Conservation (phyloP, 805 yeast species). For the Osmozyma mogii region DNA sequence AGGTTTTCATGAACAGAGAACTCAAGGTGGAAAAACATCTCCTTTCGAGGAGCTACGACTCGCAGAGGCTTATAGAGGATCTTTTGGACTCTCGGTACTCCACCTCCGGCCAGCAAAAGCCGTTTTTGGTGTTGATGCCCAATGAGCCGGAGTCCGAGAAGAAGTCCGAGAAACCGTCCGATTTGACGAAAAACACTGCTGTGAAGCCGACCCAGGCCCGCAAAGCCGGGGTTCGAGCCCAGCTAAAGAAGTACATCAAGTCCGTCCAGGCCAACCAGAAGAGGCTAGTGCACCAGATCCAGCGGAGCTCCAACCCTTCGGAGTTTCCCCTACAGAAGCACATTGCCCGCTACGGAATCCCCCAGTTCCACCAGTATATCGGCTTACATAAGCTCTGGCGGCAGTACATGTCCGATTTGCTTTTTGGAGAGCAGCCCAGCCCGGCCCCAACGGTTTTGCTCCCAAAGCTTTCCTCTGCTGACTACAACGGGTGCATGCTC, state of each 20-base stretch:
- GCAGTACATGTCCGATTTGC: conserved; percentile 52
- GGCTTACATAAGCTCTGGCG: conserved; percentile 66
- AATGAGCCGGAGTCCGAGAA: conserved; percentile 18
- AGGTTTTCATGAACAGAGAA: conserved; percentile 30
- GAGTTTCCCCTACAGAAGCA: conserved; percentile 17
- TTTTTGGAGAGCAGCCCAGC: conserved; percentile 28
- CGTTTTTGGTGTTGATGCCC: conserved; percentile 33
- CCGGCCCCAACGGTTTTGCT: conserved; percentile 29
- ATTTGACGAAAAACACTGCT: conserved; percentile 2
- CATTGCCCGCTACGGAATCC: conserved; percentile 22
- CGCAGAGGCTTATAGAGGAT: conserved; percentile 28
- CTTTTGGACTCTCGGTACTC: conserved; percentile 41
- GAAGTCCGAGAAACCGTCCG: conserved; percentile 1
- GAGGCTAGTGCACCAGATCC: conserved; percentile 28
- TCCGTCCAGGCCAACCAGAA: conserved; percentile 32
- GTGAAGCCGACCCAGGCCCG: conserved; percentile 10
- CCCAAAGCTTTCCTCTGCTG: conserved; percentile 64
- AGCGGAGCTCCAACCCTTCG: conserved; percentile 17
- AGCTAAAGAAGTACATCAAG: conserved; percentile 35
- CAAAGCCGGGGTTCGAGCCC: conserved; percentile 27
- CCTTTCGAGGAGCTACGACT: conserved; percentile 37
- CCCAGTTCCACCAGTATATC: conserved; percentile 42
- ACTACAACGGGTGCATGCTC: conserved; percentile 69
- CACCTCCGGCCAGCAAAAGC: conserved; percentile 38
- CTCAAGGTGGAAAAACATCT: conserved; percentile 40